Evolutionary conservation across 768 basidiomycete genomes (phyloP).

Genomic region (Tylopilus intermedius): DNA sequence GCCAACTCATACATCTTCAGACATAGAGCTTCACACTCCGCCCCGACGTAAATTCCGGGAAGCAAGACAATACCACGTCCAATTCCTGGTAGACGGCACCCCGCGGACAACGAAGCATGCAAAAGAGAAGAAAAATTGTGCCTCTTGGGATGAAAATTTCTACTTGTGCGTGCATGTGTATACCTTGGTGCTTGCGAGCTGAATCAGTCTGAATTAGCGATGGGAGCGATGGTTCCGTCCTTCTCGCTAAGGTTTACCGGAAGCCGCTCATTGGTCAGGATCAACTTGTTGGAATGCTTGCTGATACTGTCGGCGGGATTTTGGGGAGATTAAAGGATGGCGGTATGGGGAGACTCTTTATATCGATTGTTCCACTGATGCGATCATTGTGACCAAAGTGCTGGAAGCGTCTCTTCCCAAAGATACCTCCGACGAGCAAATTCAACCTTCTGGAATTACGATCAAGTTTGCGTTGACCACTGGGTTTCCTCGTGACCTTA

Average conservation of each 20-base stretch:
- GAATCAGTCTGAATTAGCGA: slow-evolving; percentile 8
- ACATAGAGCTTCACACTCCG: slow-evolving; percentile 11
- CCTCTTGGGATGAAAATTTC: slow-evolving; percentile 11
- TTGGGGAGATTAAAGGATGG: slow-evolving; percentile 9
- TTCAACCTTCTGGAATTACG: neutral
- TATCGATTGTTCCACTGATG: neutral
- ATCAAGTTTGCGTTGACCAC: slow-evolving; percentile 13
- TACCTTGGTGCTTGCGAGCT: neutral
- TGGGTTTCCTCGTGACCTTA: neutral
- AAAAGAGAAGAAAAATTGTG: slow-evolving; percentile 9
- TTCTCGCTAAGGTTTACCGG: slow-evolving; percentile 11
- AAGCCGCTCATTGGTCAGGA: slow-evolving; percentile 7
- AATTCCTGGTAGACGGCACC: slow-evolving; percentile 7
- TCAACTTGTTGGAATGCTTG: slow-evolving; percentile 10
- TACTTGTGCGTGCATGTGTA: slow-evolving; percentile 13
- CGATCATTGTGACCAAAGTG: slow-evolving; percentile 2
- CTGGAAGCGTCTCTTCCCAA: slow-evolving; percentile 11
- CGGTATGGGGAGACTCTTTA: slow-evolving; percentile 1
- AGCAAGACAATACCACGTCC: slow-evolving; percentile 12
- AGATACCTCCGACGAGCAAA: neutral
- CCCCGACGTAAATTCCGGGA: neutral
- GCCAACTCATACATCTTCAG: neutral
- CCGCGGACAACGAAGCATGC: slow-evolving; percentile 11
- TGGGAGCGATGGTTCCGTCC: slow-evolving; percentile 7
- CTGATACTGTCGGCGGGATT: slow-evolving; percentile 9